These are phyloP conservation scores for Colletotrichum sp. DNA, from an alignment of 2,329 filamentous ascomycete genomes.

Conservation along the genomic window DNA sequence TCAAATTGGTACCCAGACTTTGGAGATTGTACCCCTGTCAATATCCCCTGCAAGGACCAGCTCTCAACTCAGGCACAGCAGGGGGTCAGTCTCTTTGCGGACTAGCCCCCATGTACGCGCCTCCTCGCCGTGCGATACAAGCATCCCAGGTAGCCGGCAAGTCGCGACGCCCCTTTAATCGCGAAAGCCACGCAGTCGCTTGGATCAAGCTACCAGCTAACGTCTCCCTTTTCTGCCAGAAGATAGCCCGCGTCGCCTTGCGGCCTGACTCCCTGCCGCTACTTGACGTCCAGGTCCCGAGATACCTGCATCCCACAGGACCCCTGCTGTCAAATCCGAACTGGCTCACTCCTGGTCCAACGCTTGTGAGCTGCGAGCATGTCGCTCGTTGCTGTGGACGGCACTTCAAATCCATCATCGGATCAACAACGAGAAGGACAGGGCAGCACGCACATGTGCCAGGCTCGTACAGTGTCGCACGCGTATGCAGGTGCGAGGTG, in stretches of 20 bases:
- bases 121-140: neutral
- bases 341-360: neutral
- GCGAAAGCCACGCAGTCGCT: neutral
- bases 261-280: constrained; percentile 4
- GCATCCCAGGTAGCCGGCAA: constrained; percentile 11
- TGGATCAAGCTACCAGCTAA: neutral
- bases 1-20: constrained; percentile 19
- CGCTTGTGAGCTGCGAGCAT: neutral
- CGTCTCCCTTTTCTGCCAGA: neutral
- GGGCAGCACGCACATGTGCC: neutral
- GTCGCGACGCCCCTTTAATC: neutral
- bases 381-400: neutral
- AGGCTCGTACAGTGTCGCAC: constrained; percentile 2
- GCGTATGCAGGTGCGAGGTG: neutral
- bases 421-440: neutral
- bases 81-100: neutral
- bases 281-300: neutral
- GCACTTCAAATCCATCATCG: neutral
- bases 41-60: constrained; percentile 5
- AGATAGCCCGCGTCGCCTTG: neutral
- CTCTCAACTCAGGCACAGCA: constrained; percentile 2
- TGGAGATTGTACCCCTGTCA: constrained; percentile 8
- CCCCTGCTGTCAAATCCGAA: constrained; percentile 10
- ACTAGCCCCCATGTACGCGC: neutral
- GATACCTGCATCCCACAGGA: neutral